Evolutionary conservation across 352 stramenopile genomes (phyloP), one percentile per base, ranked within the genome.

Genomic region (Phytopythium montanum): DNA sequence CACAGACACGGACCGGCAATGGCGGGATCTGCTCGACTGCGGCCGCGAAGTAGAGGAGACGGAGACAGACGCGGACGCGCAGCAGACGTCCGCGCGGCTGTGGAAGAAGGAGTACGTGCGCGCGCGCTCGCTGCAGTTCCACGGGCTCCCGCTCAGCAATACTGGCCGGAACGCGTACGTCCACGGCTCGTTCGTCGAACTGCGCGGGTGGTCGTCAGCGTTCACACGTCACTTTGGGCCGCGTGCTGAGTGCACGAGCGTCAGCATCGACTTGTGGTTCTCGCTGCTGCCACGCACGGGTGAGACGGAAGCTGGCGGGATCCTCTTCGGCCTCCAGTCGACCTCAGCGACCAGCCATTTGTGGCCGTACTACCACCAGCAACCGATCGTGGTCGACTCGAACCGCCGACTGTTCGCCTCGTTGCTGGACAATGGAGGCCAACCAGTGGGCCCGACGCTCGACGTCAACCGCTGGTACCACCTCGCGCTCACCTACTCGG

Each of bases 221-320:
- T 62, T 45, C 51, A 75, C 45, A 60, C 67, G 38, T 29, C 60
- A 4, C 23, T 72, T 28, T 51, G 50, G n/a, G 58, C 68, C 6
- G 23, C 64, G 13, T 34, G 67, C 29, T 34, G 51, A 3, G 53
- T 65, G 29, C 68, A 54, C 49, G 18, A 55, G 49, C 18, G 75
- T 80, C 54, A 70, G 60, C 33, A 73, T 79, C 44, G 70, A 75
- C 54, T 29, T 68, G 26, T 83, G 74, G 74, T 78, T 79, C 51
- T 68, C 59, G 46, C 56, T 76, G 2, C 54, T 66, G 12, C 64
- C 60, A 10, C 51, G 28, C 7, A 33, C 39, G 39, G 19, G 55
- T 18, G 39, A 54, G 33, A 9, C 46, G 28, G 50, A 73, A 19
- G 14, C 54, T 5, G 73, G 70, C 5, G 71, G 70, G 0, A 63